Base-by-base conservation (phyloP, 1,284 basidiomycete genomes). In the Marasmius fiardii region DNA sequence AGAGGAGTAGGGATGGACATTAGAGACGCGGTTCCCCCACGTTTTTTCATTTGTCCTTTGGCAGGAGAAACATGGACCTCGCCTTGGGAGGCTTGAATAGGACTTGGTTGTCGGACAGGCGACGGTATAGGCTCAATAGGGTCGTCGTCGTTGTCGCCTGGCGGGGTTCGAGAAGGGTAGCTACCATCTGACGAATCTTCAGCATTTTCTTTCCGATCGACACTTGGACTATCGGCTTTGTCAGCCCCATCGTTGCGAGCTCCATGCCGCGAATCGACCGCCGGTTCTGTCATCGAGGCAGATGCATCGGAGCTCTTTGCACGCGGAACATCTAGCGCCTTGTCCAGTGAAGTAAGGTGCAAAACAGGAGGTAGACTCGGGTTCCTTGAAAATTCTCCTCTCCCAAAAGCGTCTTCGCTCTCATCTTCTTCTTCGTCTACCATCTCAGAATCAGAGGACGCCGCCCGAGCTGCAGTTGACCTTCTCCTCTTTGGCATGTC, bases 81-180 rank as follows among this genome's bases (percentile, higher is more conserved):
- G 52, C 21, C 43, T 8, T 20, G 16, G 14, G 20, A 7, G 23
- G 11, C 33, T 50, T 58, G 54, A 35, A 58, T 58, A 14, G 57
- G 57, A 39, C 57, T 58, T 21, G 34, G 18, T 18, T 51, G 20
- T 12, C 54, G 51, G 6, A 45, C 44, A 16, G 45, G 33, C 7
- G 45, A 35, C 5, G 49, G 4, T 16, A 50, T 34, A 34, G 57
- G 47, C 24, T 58, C 54, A 23, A 58, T 58, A 39, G 57, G 54
- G 24, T 58, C 57, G 14, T 41, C 23, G 50, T 51, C 54, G 11
- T 55, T 34, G 41, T 8, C 21, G 35, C 4, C 24, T 31, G 3
- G 5, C 52, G 18, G 16, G 34, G 26, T 33, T 12, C 31, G 34
- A n/a, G n/a, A 37, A 28, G n/a, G 23, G 2, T 12, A n/a, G 41